Evolutionary conservation across 2,329 filamentous ascomycete species (phyloP).

Genomic region (Hypoxylon sp.): DNA sequence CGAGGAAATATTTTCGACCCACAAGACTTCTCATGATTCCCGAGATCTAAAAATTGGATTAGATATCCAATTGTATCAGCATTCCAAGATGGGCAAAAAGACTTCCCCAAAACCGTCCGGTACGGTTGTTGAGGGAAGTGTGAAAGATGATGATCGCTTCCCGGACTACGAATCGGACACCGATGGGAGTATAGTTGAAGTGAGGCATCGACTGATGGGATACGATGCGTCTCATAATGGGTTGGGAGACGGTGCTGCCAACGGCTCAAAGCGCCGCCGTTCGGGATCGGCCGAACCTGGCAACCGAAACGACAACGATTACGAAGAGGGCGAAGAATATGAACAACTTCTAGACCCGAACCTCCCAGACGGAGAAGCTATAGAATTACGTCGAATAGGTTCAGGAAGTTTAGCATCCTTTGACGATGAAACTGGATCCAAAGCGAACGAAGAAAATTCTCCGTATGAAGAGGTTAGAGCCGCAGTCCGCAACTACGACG

Average conservation of each 20-base stretch:
- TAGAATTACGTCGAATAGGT: constrained; percentile 51
- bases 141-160: constrained; percentile 49
- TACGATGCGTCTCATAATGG: constrained; percentile 20
- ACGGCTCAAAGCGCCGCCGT: constrained; percentile 57
- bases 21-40: neutral
- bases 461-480: constrained; percentile 77
- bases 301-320: constrained; percentile 55
- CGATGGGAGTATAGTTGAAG: constrained; percentile 54
- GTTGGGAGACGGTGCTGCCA: constrained; percentile 44
- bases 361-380: constrained; percentile 62
- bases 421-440: constrained; percentile 52
- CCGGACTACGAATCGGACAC: constrained; percentile 50
- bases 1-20: neutral
- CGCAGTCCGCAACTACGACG: constrained; percentile 75
- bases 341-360: constrained; percentile 71
- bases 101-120: constrained; percentile 55
- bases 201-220: constrained; percentile 41
- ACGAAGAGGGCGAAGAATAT: constrained; percentile 66
- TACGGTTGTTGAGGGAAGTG: constrained; percentile 48
- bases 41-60: neutral
- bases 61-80: neutral
- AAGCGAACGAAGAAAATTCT: constrained; percentile 67
- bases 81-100: constrained; percentile 52
- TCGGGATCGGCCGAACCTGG: constrained; percentile 61
- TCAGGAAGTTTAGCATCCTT: constrained; percentile 44